Evolutionary conservation across 371 early-diverging fungal species (phyloP).

Genomic region (Fennellomyces sp.): DNA sequence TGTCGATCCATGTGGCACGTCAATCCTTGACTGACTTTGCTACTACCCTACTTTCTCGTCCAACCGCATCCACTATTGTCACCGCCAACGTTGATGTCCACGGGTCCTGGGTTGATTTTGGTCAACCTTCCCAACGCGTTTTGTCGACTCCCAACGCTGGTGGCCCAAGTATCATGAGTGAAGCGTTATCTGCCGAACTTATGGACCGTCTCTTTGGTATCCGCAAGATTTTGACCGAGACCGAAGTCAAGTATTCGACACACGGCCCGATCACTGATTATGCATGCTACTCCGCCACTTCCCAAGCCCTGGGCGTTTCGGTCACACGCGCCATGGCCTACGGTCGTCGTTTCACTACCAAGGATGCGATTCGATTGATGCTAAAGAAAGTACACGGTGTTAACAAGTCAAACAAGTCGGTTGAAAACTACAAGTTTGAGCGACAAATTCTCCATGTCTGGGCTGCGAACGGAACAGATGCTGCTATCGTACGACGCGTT

Average conservation of each 20-base stretch:
- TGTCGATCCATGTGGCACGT: conserved; percentile 31
- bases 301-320: conserved; percentile 46
- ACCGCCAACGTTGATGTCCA: conserved; percentile 24
- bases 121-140: conserved; percentile 27
- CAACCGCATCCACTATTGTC: conserved; percentile 13
- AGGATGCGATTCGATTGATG: conserved; percentile 47
- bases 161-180: conserved; percentile 54
- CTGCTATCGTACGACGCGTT: conserved; percentile 18
- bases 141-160: conserved; percentile 53
- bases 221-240: conserved; percentile 53
- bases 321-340: conserved; percentile 60
- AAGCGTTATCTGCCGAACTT: conserved; percentile 57
- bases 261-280: conserved; percentile 61
- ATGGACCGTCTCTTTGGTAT: conserved; percentile 51
- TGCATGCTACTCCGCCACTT: conserved; percentile 27
- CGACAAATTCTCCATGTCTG: conserved; percentile 62
- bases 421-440: conserved; percentile 40
- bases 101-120: background rate
- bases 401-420: conserved; percentile 33
- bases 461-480: conserved; percentile 49
- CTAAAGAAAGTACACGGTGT: conserved; percentile 51
- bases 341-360: conserved; percentile 34
- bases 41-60: conserved; percentile 4
- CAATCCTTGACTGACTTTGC: conserved; percentile 12
- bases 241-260: conserved; percentile 48